Conservation (phyloP, 2,329 filamentous ascomycete species). For the Colletotrichum liaoningense region DNA sequence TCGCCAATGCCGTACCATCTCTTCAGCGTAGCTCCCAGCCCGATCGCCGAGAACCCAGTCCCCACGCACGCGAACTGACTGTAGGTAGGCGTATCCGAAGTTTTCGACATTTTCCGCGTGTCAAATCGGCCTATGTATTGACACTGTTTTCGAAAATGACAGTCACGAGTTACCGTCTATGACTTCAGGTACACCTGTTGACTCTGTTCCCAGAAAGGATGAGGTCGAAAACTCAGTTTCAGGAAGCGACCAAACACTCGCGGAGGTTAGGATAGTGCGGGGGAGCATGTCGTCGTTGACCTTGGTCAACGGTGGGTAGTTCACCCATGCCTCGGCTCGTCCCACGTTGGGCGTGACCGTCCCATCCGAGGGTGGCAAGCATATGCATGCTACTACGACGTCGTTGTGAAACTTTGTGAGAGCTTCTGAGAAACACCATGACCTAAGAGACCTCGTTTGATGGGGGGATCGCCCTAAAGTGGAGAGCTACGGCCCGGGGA, state of each 20-base stretch:
- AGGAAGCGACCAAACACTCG: neutral
- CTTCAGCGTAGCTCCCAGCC: constrained; percentile 69
- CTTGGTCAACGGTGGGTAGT: neutral
- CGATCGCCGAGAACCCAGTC: constrained; percentile 71
- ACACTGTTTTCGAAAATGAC: neutral
- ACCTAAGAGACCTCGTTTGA: neutral
- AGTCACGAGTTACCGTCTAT: too few relatives aligned
- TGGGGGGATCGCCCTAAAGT: neutral
- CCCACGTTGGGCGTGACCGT: neutral
- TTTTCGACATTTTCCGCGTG: neutral
- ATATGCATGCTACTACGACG: neutral
- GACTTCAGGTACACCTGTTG: neutral
- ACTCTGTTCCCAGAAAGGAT: neutral
- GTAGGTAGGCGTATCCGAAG: constrained; percentile 38
- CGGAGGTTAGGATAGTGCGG: neutral
- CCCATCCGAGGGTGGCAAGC: neutral
- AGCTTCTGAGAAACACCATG: neutral
- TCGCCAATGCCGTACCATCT: constrained; percentile 68
- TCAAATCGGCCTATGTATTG: neutral
- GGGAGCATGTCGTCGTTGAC: neutral
- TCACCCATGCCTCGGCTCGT: neutral
- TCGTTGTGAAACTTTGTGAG: neutral
- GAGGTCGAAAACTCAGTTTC: neutral
- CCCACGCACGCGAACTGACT: constrained; percentile 63
- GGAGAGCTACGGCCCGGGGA: neutral